These are phyloP conservation scores for Suhomyces atakaporum DNA, from an alignment of 1,139 yeast species.

Conservation along the genomic window DNA sequence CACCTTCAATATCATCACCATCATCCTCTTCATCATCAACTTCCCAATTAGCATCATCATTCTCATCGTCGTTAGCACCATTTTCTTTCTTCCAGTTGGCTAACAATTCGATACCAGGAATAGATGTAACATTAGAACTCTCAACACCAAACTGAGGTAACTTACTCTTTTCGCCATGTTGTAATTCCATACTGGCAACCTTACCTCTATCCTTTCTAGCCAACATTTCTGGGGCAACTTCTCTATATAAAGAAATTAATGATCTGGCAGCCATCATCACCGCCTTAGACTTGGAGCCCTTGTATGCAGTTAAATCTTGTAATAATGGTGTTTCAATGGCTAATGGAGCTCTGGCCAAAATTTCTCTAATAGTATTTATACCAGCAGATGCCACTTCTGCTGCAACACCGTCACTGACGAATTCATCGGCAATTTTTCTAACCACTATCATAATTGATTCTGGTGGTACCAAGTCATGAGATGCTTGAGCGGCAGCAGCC, in stretches of 20 bases:
- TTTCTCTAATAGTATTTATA: constrained; percentile 89
- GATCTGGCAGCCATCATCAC: constrained; percentile 94
- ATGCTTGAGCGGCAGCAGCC: constrained; percentile 96
- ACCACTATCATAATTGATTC: constrained; percentile 79
- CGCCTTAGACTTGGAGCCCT: constrained; percentile 89
- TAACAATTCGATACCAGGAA: constrained; percentile 88
- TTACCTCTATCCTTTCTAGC: constrained; percentile 90
- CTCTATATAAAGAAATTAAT: constrained; percentile 83
- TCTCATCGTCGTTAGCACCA: constrained; percentile 47
- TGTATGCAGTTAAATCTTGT: constrained; percentile 87
- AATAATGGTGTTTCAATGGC: constrained; percentile 85
- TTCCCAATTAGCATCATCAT: constrained; percentile 46
- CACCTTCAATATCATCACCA: constrained; percentile 62
- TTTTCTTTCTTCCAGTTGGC: constrained; percentile 85
- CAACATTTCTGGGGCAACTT: constrained; percentile 95
- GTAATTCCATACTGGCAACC: constrained; percentile 77
- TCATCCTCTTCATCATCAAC: constrained; percentile 39
- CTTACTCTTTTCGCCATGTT: constrained; percentile 46
- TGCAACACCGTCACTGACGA: constrained; percentile 97
- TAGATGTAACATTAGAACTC: constrained; percentile 57
- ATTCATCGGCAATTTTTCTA: constrained; percentile 93
- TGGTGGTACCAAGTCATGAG: constrained; percentile 96
- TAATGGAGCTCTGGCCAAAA: constrained; percentile 87
- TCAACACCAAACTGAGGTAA: constrained; percentile 76
- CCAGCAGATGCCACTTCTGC: constrained; percentile 99